Evolutionary conservation across 2,329 filamentous ascomycete species (phyloP), one percentile per base, ranked within the genome.

Genomic region (Stagonosporopsis chrysanthemi): DNA sequence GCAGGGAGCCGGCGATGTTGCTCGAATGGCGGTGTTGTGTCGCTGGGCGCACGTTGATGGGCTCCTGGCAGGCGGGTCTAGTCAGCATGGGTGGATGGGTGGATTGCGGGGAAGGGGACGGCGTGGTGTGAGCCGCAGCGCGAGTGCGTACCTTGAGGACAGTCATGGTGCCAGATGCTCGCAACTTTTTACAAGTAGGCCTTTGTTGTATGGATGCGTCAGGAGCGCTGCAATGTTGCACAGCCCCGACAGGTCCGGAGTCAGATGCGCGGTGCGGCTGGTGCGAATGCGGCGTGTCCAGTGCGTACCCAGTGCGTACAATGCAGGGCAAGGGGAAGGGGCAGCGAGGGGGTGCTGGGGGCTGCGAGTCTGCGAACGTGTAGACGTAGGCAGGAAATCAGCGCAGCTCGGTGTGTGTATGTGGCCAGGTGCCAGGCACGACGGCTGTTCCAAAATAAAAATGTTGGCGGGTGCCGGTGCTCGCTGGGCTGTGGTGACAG

Each of bases 1-100:
- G 81, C 47, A 89, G 82, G 62, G 88, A 86, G 65, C 84, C 82
- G 69, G 82, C 82, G 62, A 71, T 66, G 70, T 82, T 82, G 70
- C 86, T 77, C 55, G 77, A 79, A 51, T 78, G 75, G 56, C 80
- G 79, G 70, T 81, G 79, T 61, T 80, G 77, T 66, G 72, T 78
- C 36, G 74, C 65, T 28, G 78, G 78, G 60, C 79, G 78, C 61
- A 77, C 77, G 62, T 74, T 76, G 64, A 77, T 77, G 68, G 72
- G 69, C 66, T 77, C 74, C 74, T 77, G 66, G 57, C 60, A 26
- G 59, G 52, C 54, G 63, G 53, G 40, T 45, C 49, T 49, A 42
- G 72, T 77, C 62, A 76, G 74, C 68, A 57, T 41, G 40, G 47
- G 22, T 33, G 61, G 42, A n/a, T 7, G 24, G 24, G 4, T 4